Percentiles rank a stretch among this genome's conserved stretches.
Conservation (phyloP, 176 grass and related monocot species). For the Carex pumila region DNA sequence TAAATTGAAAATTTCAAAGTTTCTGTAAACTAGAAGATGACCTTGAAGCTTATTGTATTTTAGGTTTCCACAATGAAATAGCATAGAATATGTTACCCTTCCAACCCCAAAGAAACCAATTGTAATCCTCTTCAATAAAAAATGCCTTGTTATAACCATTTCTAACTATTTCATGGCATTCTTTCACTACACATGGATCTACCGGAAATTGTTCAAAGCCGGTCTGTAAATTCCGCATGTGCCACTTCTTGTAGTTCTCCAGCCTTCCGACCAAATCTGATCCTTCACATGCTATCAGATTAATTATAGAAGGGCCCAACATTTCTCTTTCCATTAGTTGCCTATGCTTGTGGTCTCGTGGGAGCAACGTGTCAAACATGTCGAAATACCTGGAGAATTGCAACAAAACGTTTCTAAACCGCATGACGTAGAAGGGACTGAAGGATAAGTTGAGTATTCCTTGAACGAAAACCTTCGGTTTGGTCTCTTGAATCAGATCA, state of each 20-base stretch:
- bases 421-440: not conserved
- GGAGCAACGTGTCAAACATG: not conserved
- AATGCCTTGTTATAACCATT: constrained; percentile 22
- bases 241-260: constrained; percentile 23
- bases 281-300: constrained; percentile 11
- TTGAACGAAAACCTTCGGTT: constrained; percentile 22
- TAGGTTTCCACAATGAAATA: constrained; percentile 21
- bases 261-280: not conserved
- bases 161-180: not conserved
- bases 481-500: constrained; percentile 21
- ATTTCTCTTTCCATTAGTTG: not conserved
- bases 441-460: not conserved
- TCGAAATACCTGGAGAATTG: constrained; percentile 14
- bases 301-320: not conserved
- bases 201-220: constrained; percentile 27
- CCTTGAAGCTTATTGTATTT: not conserved
- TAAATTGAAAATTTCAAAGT: too few relatives aligned
- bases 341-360: not conserved
- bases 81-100: constrained; percentile 23
- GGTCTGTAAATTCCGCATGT: constrained; percentile 1
- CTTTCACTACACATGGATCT: constrained; percentile 4
- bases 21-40: too few relatives aligned
- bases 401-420: constrained; percentile 33
- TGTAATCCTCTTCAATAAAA: constrained; percentile 18
- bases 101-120: constrained; percentile 35